Percentiles rank a stretch among this genome's conserved stretches.
Conservation (phyloP, 495 filamentous ascomycete species). For the Astrothelium macrocarpum region DNA sequence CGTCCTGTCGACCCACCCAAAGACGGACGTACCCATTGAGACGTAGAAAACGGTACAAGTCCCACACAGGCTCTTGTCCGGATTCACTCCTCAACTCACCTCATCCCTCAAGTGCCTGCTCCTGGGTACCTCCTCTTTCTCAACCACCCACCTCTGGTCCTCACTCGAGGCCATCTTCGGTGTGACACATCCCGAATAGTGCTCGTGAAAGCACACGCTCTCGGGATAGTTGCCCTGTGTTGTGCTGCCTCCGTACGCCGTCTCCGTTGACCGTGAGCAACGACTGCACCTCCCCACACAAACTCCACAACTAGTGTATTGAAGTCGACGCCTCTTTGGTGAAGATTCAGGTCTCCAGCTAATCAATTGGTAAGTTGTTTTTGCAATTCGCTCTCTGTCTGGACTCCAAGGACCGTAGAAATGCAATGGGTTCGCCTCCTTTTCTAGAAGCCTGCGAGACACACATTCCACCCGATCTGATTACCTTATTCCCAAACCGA, state of each 20-base stretch:
- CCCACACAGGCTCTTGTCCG: background rate
- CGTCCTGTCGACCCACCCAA: background rate
- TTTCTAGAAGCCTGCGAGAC: background rate
- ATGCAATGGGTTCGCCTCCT: background rate
- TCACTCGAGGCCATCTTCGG: background rate
- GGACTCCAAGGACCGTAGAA: background rate
- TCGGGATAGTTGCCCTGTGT: background rate
- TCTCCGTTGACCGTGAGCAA: constrained; percentile 5
- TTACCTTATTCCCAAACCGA: too few relatives aligned
- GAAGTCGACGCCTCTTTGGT: background rate
- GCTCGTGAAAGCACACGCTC: background rate
- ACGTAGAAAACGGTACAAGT: constrained; percentile 2
- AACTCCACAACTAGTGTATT: background rate
- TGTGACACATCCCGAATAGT: background rate
- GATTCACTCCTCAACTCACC: background rate
- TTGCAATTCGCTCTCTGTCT: background rate
- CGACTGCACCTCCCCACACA: background rate
- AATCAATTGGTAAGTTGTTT: background rate
- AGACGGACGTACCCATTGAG: background rate
- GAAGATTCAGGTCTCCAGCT: background rate
- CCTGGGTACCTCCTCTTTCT: background rate
- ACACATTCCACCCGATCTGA: background rate
- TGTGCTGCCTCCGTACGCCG: background rate
- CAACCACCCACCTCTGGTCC: background rate
- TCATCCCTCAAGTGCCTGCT: constrained; percentile 2